Base-by-base conservation (phyloP, 345 rosid species). In the Hypericum androsaemum region DNA sequence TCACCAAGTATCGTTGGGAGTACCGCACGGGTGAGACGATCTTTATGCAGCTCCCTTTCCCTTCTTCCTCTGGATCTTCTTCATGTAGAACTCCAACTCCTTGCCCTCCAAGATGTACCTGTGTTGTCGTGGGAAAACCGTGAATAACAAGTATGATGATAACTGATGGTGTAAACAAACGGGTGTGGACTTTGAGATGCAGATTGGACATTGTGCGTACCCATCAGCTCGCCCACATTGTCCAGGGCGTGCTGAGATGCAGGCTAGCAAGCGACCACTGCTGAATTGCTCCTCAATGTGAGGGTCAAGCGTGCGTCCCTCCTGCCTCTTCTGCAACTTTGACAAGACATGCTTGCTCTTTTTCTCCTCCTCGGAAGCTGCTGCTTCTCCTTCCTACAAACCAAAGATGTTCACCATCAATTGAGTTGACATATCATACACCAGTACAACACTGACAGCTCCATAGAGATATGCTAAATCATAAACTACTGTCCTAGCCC, bases 211-310 rank as follows among this genome's bases (percentile, higher is more conserved):
- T 14, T 2, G 32, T 7, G 50, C 66, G 40, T 69, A 83, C 90
- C 90, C 90, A 52, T 83, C 90, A 50, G 84, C 86, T 70, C 87
- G 86, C 14, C 87, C 87, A 0, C 90, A 80, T 39, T 83, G 90
- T 36, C 90, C 90, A 32, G 90, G 90, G 56, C 90, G 71, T 22
- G 90, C 80, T 43, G 90, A 74, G 67, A 83, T 83, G 14, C 80
- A 74, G 0, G 90, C 90, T 62, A 80, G 63, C 63, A 80, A 48
- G 58, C 90, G 80, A 28, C 90, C 86, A 36, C 86, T 54, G 0
- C 84, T 70, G 8, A 80, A 83, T 16, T 80, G 90, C 63, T 80
- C 90, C 68, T 83, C 90, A 15, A 83, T 83, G 63, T 83, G 84
- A 5, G 83, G 47, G 44, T 78, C 84, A 37, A 83, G 90, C 28